A percentile compares a stretch with the other conserved stretches of the same genome.
Conservation (phyloP, 1,139 yeast genomes). For the Casaregolazyma suthepensis region DNA sequence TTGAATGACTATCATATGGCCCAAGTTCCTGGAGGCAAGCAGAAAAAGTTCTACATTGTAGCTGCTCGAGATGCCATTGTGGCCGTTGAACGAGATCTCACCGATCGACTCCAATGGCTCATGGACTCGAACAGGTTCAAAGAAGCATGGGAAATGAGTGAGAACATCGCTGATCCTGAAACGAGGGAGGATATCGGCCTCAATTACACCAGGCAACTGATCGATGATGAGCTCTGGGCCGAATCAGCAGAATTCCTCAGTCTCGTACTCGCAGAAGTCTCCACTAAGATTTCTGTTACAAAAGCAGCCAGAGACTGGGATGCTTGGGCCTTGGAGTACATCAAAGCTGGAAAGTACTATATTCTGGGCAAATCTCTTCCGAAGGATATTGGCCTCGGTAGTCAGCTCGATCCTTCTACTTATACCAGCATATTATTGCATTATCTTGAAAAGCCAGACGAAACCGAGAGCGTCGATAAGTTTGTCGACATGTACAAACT, state of each 20-base stretch:
- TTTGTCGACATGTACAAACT: slow-evolving; percentile 39
- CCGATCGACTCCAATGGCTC: slow-evolving; percentile 73
- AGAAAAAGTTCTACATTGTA: slow-evolving; percentile 50
- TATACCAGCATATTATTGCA: slow-evolving; percentile 50
- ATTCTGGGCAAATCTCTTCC: slow-evolving; percentile 54
- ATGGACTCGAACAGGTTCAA: slow-evolving; percentile 46
- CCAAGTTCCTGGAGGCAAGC: background rate
- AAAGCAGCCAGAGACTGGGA: slow-evolving; percentile 50
- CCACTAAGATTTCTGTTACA: slow-evolving; percentile 19
- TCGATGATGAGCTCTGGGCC: slow-evolving; percentile 49
- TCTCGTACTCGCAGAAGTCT: slow-evolving; percentile 35
- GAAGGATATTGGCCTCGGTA: slow-evolving; percentile 31
- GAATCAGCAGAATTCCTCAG: slow-evolving; percentile 49
- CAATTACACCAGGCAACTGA: slow-evolving; percentile 52
- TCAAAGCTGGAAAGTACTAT: slow-evolving; percentile 43
- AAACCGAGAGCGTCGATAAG: slow-evolving; percentile 34
- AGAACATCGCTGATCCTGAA: slow-evolving; percentile 44
- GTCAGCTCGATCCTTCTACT: slow-evolving; percentile 34
- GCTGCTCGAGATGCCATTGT: slow-evolving; percentile 79
- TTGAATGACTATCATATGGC: slow-evolving; percentile 69
- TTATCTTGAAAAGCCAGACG: slow-evolving; percentile 29
- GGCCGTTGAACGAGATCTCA: slow-evolving; percentile 60
- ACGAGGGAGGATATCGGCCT: slow-evolving; percentile 59
- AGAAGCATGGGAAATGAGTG: slow-evolving; percentile 76
- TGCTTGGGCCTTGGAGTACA: slow-evolving; percentile 52